Evolutionary conservation across 2,329 filamentous ascomycete genomes (phyloP).

Genomic region (Parastagonospora nodorum): DNA sequence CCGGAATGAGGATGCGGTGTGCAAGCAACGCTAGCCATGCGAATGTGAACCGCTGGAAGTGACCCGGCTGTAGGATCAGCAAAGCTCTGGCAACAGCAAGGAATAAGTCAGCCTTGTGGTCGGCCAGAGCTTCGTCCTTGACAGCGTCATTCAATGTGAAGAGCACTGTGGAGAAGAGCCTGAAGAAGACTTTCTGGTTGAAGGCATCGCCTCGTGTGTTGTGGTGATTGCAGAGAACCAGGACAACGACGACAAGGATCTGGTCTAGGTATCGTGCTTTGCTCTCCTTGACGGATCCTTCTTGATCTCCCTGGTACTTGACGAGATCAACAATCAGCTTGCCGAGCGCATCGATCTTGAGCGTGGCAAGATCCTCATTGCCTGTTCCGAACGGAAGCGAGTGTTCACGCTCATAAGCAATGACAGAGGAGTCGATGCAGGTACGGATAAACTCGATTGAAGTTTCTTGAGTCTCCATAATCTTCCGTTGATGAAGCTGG

Average conservation of each 20-base stretch:
- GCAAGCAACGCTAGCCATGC: conserved; percentile 82
- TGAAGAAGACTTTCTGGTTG: conserved; percentile 89
- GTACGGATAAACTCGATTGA: conserved; percentile 79
- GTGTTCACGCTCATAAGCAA: conserved; percentile 74
- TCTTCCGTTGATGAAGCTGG: conserved; percentile 76
- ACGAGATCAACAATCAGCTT: conserved; percentile 79
- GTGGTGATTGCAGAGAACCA: conserved; percentile 86
- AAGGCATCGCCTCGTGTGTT: conserved; percentile 79
- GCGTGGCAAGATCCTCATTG: conserved; percentile 64
- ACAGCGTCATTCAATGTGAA: conserved; percentile 71
- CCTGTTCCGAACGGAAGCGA: conserved; percentile 61
- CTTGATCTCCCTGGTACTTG: conserved; percentile 67
- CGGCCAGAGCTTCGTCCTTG: conserved; percentile 48
- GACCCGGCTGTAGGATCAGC: conserved; percentile 72
- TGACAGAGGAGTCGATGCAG: conserved; percentile 79
- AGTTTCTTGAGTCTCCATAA: conserved; percentile 76
- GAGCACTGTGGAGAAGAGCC: conserved; percentile 82
- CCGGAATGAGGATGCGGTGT: conserved; percentile 83
- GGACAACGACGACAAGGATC: conserved; percentile 74
- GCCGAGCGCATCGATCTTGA: conserved; percentile 78
- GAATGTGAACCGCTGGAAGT: conserved; percentile 82
- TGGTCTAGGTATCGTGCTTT: conserved; percentile 77
- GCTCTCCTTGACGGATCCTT: conserved; percentile 62
- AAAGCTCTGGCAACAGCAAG: conserved; percentile 74
- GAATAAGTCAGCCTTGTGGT: conserved; percentile 71